Base-by-base conservation (phyloP, 805 yeast genomes). In the Kuraishia borneana region DNA sequence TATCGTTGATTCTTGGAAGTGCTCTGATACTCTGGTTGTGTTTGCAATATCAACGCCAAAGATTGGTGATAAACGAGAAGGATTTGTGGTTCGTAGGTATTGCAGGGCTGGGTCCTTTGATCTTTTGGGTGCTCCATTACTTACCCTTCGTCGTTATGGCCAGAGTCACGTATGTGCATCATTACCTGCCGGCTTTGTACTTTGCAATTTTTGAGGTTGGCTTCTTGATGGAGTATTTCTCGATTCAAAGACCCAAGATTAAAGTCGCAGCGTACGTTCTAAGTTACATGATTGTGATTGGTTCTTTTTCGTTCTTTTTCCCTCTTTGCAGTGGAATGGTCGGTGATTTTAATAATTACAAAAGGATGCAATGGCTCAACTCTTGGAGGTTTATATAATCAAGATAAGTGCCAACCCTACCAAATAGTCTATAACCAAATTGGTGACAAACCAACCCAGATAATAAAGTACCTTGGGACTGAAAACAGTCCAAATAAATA, bases 401-500 rank as follows among this genome's bases (percentile, higher is more conserved):
- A n/a, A n/a, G n/a, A 30, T 25, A 6, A 30, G 32, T 12, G 16
- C 21, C 8, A 30, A 21, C 4, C 34, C 34, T 5, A 18, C 21
- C 4, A 31, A 8, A 39, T 58, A 53, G 23, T 65, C 70, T 14
- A 64, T 43, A 35, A 76, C 35, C 35, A 60, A 30, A 45, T 54
- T 55, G 64, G 76, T 60, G 30, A 73, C 36, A 21, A 69, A 60
- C 97, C 97, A 92, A 3, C 77, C 76, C 2, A 75, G 73, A 43
- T 79, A 77, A 51, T 80, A 92, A 23, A 94, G 66, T 4, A 92
- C 53, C 48, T 88, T 89, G 1, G 98, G 98, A 34, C 95, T 83
- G 59, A 92, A 92, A 6, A 92, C 98, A 2, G 97, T 88, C 98
- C 98, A 92, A 7, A 92, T 82, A 51, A 92, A 92, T 37, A 92